A percentile compares a stretch with the other conserved stretches of the same genome.
These are phyloP conservation scores for Chalciporus sp. DNA, from an alignment of 1,284 basidiomycete species.

Conservation along the genomic window DNA sequence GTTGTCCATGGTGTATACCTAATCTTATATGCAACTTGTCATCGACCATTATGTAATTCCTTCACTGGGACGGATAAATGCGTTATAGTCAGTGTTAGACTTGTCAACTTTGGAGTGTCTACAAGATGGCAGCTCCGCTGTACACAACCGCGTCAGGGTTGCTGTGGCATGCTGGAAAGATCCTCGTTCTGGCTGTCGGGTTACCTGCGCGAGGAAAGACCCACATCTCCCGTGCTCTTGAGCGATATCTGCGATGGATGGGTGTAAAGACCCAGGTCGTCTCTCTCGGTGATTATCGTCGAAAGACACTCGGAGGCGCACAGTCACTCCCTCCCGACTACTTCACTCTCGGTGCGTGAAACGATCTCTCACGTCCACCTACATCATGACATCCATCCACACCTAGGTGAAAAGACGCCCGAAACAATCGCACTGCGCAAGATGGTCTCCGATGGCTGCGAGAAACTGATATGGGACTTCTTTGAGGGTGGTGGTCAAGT, in stretches of 20 bases:
- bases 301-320: slow-evolving; percentile 87
- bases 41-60: slow-evolving; percentile 24
- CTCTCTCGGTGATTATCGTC: slow-evolving; percentile 92
- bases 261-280: slow-evolving; percentile 96
- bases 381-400: slow-evolving; percentile 3
- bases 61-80: not conserved
- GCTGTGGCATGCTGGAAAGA: slow-evolving; percentile 94
- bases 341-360: slow-evolving; percentile 74
- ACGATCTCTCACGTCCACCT: accelerated
- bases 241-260: slow-evolving; percentile 97
- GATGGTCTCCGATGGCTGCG: slow-evolving; percentile 79
- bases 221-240: slow-evolving; percentile 92
- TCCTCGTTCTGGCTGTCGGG: slow-evolving; percentile 89
- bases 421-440: slow-evolving; percentile 80
- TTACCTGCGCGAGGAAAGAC: slow-evolving; percentile 95
- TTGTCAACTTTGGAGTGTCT: not conserved
- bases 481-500: slow-evolving; percentile 91
- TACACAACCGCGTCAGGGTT: slow-evolving; percentile 85
- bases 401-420: slow-evolving; percentile 69
- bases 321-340: slow-evolving; percentile 91
- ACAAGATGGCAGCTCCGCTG: slow-evolving; percentile 79
- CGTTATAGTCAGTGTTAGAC: not conserved
- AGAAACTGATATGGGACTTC: slow-evolving; percentile 87
- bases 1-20: not conserved
- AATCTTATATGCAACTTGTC: not conserved